A percentile compares a stretch with the other conserved stretches of the same genome.
Evolutionary conservation across 1,284 basidiomycete genomes (phyloP).

Genomic region (Fomes fomentarius): DNA sequence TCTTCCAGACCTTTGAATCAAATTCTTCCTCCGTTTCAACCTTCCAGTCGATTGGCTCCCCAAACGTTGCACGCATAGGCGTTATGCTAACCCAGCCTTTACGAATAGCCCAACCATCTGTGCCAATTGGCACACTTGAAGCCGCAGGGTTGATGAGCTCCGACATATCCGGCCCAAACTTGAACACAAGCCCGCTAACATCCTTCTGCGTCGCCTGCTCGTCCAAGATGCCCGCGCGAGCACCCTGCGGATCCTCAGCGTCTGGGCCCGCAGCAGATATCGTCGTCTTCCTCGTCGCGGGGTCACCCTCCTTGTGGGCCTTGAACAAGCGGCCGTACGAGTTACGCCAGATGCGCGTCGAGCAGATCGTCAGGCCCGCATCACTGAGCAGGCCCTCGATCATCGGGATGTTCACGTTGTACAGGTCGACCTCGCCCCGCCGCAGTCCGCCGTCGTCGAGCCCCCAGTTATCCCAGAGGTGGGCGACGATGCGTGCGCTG

Average conservation of each 20-base stretch:
- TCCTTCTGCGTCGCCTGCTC: conserved; percentile 25
- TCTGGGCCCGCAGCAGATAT: conserved; percentile 49
- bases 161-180: conserved; percentile 80
- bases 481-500: conserved; percentile 65
- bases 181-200: conserved; percentile 63
- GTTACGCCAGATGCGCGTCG: conserved; percentile 80
- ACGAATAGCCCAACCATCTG: conserved; percentile 81
- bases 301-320: conserved; percentile 37
- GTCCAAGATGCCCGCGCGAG: conserved; percentile 12
- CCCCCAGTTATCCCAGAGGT: conserved; percentile 86
- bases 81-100: conserved; percentile 74
- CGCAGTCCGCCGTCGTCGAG: conserved; percentile 60
- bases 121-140: conserved; percentile 67
- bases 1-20: conserved; percentile 52
- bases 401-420: conserved; percentile 83
- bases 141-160: conserved; percentile 66
- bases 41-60: conserved; percentile 49
- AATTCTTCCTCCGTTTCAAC: conserved; percentile 31
- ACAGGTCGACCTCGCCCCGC: conserved; percentile 73
- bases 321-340: conserved; percentile 78
- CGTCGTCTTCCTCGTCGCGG: conserved; percentile 23
- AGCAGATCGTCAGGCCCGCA: conserved; percentile 63
- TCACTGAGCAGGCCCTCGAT: conserved; percentile 60
- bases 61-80: conserved; percentile 74
- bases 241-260: conserved; percentile 30